Evolutionary conservation across 2,329 filamentous ascomycete species (phyloP), one percentile per base, ranked within the genome.

Genomic region (Aspergillus aculeatinus): DNA sequence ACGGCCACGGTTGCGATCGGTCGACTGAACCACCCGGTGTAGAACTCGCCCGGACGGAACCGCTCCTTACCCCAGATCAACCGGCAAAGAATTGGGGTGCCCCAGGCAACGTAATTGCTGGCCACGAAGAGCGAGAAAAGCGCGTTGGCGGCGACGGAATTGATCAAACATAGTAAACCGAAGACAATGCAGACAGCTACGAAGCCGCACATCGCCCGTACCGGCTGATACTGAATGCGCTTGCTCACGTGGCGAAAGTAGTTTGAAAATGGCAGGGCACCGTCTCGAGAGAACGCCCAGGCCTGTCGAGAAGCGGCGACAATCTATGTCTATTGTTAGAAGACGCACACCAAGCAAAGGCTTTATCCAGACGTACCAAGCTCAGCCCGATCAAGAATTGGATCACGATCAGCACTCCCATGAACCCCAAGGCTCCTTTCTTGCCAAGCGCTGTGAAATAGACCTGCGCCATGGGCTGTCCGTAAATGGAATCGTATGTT

Each of bases 271-370:
- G 85, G 85, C 1, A 88, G 76, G 1, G 85, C 85, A 2, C 84
- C 84, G 65, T 88, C 85, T 25, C 85, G 81, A 9, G 83, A 84
- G 68, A 88, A 88, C 0, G 85, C 85, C 85, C 85, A 88, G 31
- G 79, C 80, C 72, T 88, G 85, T 5, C 86, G 80, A 5, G 83
- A 85, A 4, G 82, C 83, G 1, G 85, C 85, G 3, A 87, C 81
- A 2, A 85, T 73, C 72, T 78, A 67, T 4, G 59, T 55, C 39
- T 14, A 16, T 59, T 31, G 27, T 16, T 59, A 51, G 29, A 3
- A 10, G 23, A 31, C 23, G n/a, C 1, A 12, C 21, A 4, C n/a
- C 4, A 47, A 1, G 16, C 9, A 5, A 9, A 2, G 5, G 21
- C 10, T 35, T 11, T 4, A 14, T 19, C 39, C 5, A 11, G 44